Evolutionary conservation across 1,284 basidiomycete species (phyloP).

Genomic region (Pseudozyma hubeiensis): DNA sequence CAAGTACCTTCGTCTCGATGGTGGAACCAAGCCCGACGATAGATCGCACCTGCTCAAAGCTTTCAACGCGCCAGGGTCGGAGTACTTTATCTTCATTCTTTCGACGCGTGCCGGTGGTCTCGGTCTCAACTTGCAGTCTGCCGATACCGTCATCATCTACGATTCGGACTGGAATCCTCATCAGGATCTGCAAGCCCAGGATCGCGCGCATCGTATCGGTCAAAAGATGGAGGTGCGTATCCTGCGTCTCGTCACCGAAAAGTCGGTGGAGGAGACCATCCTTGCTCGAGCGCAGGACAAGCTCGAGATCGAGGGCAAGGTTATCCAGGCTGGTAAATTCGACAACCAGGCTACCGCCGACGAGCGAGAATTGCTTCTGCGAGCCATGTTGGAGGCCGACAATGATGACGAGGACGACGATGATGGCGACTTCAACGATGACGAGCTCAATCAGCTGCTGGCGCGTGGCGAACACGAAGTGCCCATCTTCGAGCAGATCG

Average conservation of each 20-base stretch:
- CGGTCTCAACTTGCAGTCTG: slow-evolving; percentile 96
- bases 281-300: slow-evolving; percentile 93
- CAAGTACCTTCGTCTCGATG: slow-evolving; percentile 94
- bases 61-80: slow-evolving; percentile 92
- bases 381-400: slow-evolving; percentile 72
- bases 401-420: slow-evolving; percentile 69
- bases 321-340: slow-evolving; percentile 88
- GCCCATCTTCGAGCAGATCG: slow-evolving; percentile 84
- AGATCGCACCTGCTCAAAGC: slow-evolving; percentile 87
- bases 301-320: slow-evolving; percentile 99
- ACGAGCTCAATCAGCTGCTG: slow-evolving; percentile 94
- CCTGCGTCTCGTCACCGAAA: slow-evolving; percentile 94
- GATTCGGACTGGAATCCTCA: slow-evolving; percentile 71
- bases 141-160: slow-evolving; percentile 98
- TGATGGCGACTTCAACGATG: slow-evolving; percentile 93
- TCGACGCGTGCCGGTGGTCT: slow-evolving; percentile 97
- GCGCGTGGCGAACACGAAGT: slow-evolving; percentile 86
- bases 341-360: slow-evolving; percentile 98
- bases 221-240: slow-evolving; percentile 99
- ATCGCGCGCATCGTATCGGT: slow-evolving; percentile 95
- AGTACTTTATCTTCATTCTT: slow-evolving; percentile 84
- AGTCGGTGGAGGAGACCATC: slow-evolving; percentile 98
- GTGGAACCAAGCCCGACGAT: slow-evolving; percentile 97
- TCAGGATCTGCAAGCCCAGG: slow-evolving; percentile 84
- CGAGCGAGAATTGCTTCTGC: slow-evolving; percentile 94